Evolutionary conservation across 2,329 filamentous ascomycete species (phyloP).

Genomic region (Penicillium hesseltinei): DNA sequence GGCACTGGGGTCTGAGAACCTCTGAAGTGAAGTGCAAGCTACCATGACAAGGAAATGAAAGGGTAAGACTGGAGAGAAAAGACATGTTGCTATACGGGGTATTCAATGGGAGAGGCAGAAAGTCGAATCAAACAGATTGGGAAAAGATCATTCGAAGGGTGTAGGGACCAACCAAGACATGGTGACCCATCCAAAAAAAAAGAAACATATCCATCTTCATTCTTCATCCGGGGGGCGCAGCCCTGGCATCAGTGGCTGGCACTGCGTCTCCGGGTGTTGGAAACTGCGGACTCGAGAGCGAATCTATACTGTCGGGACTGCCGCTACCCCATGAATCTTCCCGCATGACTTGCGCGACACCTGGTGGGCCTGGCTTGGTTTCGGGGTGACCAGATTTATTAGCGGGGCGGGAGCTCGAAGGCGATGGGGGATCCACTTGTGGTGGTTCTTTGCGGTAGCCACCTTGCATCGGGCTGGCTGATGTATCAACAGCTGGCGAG

Average conservation of each 20-base stretch:
- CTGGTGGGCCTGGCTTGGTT: conserved; percentile 11
- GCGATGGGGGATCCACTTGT: conserved; percentile 16
- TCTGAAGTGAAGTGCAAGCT: neutral
- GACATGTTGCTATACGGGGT: conserved; percentile 31
- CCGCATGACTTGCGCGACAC: conserved; percentile 17
- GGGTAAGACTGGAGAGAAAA: neutral
- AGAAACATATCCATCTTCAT: neutral
- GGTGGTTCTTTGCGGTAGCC: conserved; percentile 15
- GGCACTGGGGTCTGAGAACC: neutral
- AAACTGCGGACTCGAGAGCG: conserved; percentile 20
- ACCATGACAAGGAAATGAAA: neutral
- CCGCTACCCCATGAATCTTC: conserved; percentile 34
- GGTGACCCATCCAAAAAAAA: neutral
- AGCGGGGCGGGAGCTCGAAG: conserved; percentile 14
- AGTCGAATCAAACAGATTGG: conserved; percentile 22
- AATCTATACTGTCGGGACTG: conserved; percentile 30
- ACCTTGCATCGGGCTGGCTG: conserved; percentile 30
- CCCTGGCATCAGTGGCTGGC: neutral
- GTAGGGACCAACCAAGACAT: neutral
- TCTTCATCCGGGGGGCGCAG: neutral
- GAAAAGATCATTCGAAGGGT: conserved; percentile 9
- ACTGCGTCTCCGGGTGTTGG: neutral
- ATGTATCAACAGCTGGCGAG: conserved; percentile 20
- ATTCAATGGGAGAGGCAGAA: conserved; percentile 29
- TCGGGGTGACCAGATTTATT: conserved; percentile 14